These are phyloP conservation scores for Phytomonas serpens DNA, from an alignment of 208 protist species.

Conservation along the genomic window DNA sequence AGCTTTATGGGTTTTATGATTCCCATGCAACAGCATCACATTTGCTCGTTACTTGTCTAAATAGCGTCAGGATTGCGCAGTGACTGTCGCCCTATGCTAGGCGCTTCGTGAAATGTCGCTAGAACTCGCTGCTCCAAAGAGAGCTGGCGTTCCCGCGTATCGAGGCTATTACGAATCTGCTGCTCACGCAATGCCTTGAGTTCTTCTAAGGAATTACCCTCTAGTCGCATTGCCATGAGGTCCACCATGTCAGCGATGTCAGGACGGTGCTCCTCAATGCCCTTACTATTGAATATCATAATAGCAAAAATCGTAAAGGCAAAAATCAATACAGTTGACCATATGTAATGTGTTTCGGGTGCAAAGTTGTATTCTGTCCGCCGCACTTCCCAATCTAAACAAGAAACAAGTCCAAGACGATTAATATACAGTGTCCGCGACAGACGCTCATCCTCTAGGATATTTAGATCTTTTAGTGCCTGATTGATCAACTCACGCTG, in stretches of 20 bases:
- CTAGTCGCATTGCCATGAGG: constrained; percentile 74
- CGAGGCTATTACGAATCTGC: constrained; percentile 49
- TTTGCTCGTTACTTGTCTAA: constrained; percentile 4
- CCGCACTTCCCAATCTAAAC: constrained; percentile 84
- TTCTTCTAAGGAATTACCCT: constrained; percentile 67
- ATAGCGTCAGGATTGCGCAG: background rate
- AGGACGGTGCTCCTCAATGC: constrained; percentile 40
- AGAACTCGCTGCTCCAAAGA: constrained; percentile 71
- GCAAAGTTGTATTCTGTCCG: constrained; percentile 84
- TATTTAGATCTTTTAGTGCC: constrained; percentile 72
- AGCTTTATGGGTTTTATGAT: background rate
- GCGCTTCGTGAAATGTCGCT: constrained; percentile 68
- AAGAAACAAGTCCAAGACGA: constrained; percentile 78
- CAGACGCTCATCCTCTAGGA: constrained; percentile 78
- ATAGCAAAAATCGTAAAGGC: constrained; percentile 36
- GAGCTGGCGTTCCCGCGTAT: constrained; percentile 34
- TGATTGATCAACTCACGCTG: constrained; percentile 82
- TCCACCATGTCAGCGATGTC: constrained; percentile 79
- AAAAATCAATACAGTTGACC: constrained; percentile 24
- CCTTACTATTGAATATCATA: constrained; percentile 30
- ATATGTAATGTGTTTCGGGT: constrained; percentile 47
- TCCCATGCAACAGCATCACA: background rate
- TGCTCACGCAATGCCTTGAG: constrained; percentile 37
- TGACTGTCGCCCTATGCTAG: constrained; percentile 17
- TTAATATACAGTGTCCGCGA: constrained; percentile 87